A percentile compares a stretch with the other conserved stretches of the same genome.
phyloP scores from a whole-genome alignment of 2,329 filamentous ascomycete genomes.

The Colletotrichum sp. region DNA sequence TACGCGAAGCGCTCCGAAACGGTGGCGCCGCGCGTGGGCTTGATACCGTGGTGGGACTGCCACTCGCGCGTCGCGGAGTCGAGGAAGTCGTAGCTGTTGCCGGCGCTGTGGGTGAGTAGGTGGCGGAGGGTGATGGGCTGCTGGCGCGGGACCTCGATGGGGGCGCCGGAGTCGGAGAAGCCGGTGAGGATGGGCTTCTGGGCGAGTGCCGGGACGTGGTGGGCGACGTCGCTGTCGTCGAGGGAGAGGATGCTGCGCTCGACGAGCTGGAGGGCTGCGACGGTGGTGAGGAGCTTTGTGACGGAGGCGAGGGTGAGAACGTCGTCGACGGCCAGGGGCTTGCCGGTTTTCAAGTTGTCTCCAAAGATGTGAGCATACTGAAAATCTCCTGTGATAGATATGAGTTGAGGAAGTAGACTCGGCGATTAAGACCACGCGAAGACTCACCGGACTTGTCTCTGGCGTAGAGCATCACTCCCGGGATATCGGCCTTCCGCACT shows the following conservation, averaged over 20 bases:
- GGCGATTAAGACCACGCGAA: too few species aligned
- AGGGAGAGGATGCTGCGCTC: constrained; percentile 54
- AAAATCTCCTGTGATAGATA: background rate
- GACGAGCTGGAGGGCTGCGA: constrained; percentile 60
- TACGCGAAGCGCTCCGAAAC: constrained; percentile 48
- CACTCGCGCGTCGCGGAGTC: constrained; percentile 33
- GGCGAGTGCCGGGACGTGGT: constrained; percentile 52
- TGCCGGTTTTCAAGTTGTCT: constrained; percentile 24
- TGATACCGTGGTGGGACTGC: constrained; percentile 15
- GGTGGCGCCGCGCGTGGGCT: constrained; percentile 34
- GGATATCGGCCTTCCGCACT: constrained; percentile 10
- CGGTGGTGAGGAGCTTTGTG: constrained; percentile 52
- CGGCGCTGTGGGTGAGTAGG: constrained; percentile 58
- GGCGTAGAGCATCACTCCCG: constrained; percentile 16
- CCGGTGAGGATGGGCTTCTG: constrained; percentile 52
- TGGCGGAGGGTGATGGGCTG: constrained; percentile 53
- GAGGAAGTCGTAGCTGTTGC: constrained; percentile 49
- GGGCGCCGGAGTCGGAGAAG: constrained; percentile 45
- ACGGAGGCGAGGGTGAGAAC: constrained; percentile 41
- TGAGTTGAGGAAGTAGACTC: too few species aligned
- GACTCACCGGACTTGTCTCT: constrained; percentile 12
- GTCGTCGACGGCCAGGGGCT: constrained; percentile 39
- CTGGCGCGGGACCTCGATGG: constrained; percentile 35
- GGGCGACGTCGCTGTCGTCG: constrained; percentile 41
- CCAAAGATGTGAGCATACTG: constrained; percentile 10